Evolutionary conservation across 805 yeast species (phyloP).

Genomic region (Diddensiella caesifluorescens): DNA sequence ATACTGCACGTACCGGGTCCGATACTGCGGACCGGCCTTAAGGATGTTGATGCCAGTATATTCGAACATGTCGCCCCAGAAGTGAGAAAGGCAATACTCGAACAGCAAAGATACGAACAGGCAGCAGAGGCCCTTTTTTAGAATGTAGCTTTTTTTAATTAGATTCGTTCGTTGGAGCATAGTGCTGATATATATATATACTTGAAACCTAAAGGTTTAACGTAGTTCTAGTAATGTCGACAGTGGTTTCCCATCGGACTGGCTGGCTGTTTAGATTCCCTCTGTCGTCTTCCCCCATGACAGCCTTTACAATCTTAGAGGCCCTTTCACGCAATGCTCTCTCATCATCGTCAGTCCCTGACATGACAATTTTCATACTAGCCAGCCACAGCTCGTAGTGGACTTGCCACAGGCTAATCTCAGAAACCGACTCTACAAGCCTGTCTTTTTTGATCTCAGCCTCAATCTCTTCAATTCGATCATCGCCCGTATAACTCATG

Average conservation of each 20-base stretch:
- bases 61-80: constrained; percentile 56
- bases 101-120: constrained; percentile 23
- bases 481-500: constrained; percentile 38
- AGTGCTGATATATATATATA: neutral
- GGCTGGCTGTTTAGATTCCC: constrained; percentile 11
- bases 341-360: constrained; percentile 33
- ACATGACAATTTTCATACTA: constrained; percentile 31
- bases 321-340: constrained; percentile 30
- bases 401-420: constrained; percentile 39
- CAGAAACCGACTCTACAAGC: constrained; percentile 28
- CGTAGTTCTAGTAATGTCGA: constrained; percentile 29
- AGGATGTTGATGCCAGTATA: constrained; percentile 50
- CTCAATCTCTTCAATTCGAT: constrained; percentile 28
- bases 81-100: constrained; percentile 34
- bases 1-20: constrained; percentile 39
- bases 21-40: constrained; percentile 58
- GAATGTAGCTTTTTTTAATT: neutral
- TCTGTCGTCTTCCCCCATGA: constrained; percentile 21
- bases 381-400: constrained; percentile 40
- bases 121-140: neutral
- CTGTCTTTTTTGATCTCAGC: constrained; percentile 24
- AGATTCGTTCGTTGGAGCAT: too few species aligned
- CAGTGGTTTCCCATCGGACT: constrained; percentile 34
- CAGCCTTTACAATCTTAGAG: constrained; percentile 22
- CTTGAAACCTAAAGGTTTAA: neutral